These are phyloP conservation scores for Argentina anserina DNA, from an alignment of 306 rosid genomes.

Conservation along the genomic window DNA sequence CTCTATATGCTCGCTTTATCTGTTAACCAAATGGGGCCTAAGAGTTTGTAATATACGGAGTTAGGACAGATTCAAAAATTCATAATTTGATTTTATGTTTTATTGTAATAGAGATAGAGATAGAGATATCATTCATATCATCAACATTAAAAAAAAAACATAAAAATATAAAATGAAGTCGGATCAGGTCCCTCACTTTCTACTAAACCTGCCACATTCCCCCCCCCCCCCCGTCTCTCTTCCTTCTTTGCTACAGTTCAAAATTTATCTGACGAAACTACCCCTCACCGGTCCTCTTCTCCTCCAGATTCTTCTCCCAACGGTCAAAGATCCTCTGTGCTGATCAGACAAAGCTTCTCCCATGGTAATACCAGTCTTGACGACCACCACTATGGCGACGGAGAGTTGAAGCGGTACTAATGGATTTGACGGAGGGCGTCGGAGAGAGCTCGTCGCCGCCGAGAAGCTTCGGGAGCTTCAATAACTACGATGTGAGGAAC, in stretches of 20 bases:
- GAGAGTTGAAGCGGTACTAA: slow-evolving; percentile 12
- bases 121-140: too few relatives aligned
- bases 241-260: neutral
- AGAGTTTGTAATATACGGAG: too few relatives aligned
- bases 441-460: slow-evolving; percentile 99
- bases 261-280: slow-evolving; percentile 19
- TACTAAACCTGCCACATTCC: neutral
- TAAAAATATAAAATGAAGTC: neutral
- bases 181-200: neutral
- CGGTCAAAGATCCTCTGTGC: slow-evolving; percentile 40
- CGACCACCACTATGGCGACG: neutral
- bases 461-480: slow-evolving; percentile 57
- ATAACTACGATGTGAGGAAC: slow-evolving; percentile 60
- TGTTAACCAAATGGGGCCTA: too few relatives aligned
- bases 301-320: slow-evolving; percentile 28
- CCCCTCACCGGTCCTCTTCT: slow-evolving; percentile 27
- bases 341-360: slow-evolving; percentile 17
- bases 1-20: too few relatives aligned
- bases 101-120: too few relatives aligned
- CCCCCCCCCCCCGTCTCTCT: neutral
- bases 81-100: too few relatives aligned
- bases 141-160: neutral
- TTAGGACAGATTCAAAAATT: too few relatives aligned
- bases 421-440: slow-evolving; percentile 93
- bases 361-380: neutral